Evolutionary conservation across 306 rosid species (phyloP).

Genomic region (Castanea sativa): DNA sequence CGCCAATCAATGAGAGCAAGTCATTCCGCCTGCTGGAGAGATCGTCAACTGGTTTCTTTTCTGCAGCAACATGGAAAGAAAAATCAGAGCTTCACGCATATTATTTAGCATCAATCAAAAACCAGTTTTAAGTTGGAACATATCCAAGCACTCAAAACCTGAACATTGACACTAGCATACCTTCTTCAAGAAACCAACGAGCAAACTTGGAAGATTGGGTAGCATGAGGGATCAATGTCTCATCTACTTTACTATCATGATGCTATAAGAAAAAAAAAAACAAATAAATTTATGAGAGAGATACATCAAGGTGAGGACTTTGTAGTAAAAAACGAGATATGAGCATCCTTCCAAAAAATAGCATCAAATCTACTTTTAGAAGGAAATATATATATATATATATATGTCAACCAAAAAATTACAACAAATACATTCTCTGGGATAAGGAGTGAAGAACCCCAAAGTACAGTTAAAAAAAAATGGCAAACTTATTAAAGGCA

Average conservation of each 20-base stretch:
- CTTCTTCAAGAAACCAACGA: constrained; percentile 88
- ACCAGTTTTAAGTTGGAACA: constrained; percentile 21
- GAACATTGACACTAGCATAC: constrained; percentile 34
- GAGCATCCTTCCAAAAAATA: constrained; percentile 2
- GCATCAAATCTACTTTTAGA: neutral
- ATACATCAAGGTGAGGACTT: constrained; percentile 2
- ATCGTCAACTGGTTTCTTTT: constrained; percentile 54
- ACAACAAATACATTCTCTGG: neutral
- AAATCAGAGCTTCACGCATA: constrained; percentile 7
- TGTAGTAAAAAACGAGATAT: constrained; percentile 4
- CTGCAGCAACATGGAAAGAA: constrained; percentile 43
- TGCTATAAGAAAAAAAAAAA: constrained; percentile 30
- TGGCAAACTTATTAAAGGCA: neutral
- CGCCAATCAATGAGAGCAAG: constrained; percentile 76
- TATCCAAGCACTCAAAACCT: constrained; percentile 13
- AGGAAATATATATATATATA: neutral
- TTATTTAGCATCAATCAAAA: constrained; percentile 9
- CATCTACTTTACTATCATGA: constrained; percentile 54
- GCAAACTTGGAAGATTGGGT: constrained; percentile 85
- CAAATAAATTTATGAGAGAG: constrained; percentile 24
- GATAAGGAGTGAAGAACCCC: neutral
- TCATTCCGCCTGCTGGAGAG: constrained; percentile 58
- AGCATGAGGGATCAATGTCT: constrained; percentile 50
- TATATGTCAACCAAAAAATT: neutral
- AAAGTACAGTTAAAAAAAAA: neutral